These are phyloP conservation scores for Sclerotinia borealis DNA, from an alignment of 2,329 filamentous ascomycete genomes.

Conservation along the genomic window DNA sequence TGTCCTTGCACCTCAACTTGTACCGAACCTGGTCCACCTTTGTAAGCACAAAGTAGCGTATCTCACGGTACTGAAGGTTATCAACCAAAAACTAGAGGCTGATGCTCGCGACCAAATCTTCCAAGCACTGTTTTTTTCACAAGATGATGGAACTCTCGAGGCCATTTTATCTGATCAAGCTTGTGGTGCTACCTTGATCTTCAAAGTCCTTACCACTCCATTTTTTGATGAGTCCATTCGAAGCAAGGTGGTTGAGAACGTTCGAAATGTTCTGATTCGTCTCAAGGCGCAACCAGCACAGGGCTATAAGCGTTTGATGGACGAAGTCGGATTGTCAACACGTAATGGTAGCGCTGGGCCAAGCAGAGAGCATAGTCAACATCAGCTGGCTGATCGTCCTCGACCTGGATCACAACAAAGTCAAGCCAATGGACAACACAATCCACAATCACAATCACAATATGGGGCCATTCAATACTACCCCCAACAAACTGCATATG, in stretches of 20 bases:
- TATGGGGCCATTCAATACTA: constrained; percentile 46
- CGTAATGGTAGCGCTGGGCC: constrained; percentile 41
- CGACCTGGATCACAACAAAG: constrained; percentile 48
- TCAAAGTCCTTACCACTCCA: constrained; percentile 95
- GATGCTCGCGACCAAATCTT: constrained; percentile 88
- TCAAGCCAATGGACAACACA: constrained; percentile 41
- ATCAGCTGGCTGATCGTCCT: constrained; percentile 43
- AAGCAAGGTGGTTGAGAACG: constrained; percentile 81
- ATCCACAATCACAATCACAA: constrained; percentile 36
- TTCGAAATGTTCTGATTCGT: constrained; percentile 79
- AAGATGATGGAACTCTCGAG: constrained; percentile 79
- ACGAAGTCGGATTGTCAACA: constrained; percentile 87
- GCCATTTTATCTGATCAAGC: constrained; percentile 86
- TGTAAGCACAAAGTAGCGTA: constrained; percentile 99
- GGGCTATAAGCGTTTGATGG: constrained; percentile 98
- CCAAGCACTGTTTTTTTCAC: constrained; percentile 86
- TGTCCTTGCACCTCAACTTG: constrained; percentile 83
- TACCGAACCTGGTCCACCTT: constrained; percentile 87
- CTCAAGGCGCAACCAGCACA: constrained; percentile 92
- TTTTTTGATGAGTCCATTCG: constrained; percentile 94
- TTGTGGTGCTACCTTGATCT: constrained; percentile 91
- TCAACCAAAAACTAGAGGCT: constrained; percentile 92
- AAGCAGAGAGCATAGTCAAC: constrained; percentile 31
- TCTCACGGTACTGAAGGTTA: constrained; percentile 92
- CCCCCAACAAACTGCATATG: constrained; percentile 42